These are phyloP conservation scores for Scytalidium sp. DNA, from an alignment of 2,329 filamentous ascomycete species.

Conservation along the genomic window DNA sequence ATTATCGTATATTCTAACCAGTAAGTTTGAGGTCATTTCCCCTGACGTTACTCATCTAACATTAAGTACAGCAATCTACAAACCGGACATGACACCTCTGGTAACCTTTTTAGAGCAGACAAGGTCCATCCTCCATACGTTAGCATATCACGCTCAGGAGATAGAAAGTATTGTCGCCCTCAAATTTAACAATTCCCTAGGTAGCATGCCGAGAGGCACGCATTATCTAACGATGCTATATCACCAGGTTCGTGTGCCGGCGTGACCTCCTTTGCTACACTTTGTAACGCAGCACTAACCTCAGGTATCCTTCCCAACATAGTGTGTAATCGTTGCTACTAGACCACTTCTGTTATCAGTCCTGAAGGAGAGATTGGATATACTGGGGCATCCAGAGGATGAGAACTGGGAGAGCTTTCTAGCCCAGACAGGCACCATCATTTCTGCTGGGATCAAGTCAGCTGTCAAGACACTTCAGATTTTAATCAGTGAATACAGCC, in stretches of 20 bases:
- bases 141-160: slow-evolving; percentile 35
- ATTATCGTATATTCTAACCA: slow-evolving; percentile 32
- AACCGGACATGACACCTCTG: slow-evolving; percentile 30
- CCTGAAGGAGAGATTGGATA: slow-evolving; percentile 32
- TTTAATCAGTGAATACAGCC: no score
- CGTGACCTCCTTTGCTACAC: no score
- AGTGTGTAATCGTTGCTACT: slow-evolving; percentile 38
- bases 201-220: slow-evolving; percentile 34
- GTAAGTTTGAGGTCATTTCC: no score
- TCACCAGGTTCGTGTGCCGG: no score
- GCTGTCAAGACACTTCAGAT: slow-evolving; percentile 37
- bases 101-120: slow-evolving; percentile 33
- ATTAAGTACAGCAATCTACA: slow-evolving; percentile 34
- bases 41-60: no score
- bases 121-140: slow-evolving; percentile 30
- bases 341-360: slow-evolving; percentile 35
- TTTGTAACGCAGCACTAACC: no score
- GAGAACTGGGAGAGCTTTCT: slow-evolving; percentile 33
- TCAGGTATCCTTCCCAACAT: not conserved
- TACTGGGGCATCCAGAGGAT: slow-evolving; percentile 22
- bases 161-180: slow-evolving; percentile 33
- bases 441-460: slow-evolving; percentile 38
- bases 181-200: slow-evolving; percentile 31
- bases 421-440: slow-evolving; percentile 30
- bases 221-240: slow-evolving; percentile 35